Evolutionary conservation across 176 grass and related monocot genomes (phyloP).

Genomic region (Oryza longistaminata): DNA sequence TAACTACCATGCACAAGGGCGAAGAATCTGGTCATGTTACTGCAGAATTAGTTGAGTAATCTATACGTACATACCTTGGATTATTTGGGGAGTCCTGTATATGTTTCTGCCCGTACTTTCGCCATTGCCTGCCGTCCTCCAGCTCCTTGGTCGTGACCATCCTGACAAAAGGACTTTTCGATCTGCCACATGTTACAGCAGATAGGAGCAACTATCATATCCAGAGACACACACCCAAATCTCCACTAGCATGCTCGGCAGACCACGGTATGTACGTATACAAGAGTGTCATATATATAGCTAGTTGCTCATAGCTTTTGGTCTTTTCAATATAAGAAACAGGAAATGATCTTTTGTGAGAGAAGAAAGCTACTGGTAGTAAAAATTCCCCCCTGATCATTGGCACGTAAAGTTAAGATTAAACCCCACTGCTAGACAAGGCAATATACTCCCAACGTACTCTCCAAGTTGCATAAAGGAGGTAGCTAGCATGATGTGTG

Average conservation of each 20-base stretch:
- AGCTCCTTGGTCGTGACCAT: slow-evolving; percentile 24
- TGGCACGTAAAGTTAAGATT: slow-evolving; percentile 21
- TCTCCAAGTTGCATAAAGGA: slow-evolving; percentile 17
- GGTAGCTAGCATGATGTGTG: neutral
- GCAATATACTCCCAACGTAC: neutral
- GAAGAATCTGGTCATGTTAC: neutral
- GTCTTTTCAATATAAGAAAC: neutral
- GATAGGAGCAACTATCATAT: neutral
- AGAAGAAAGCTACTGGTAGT: neutral
- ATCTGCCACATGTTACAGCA: slow-evolving; percentile 44
- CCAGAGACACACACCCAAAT: neutral
- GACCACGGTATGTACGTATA: neutral
- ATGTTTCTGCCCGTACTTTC: slow-evolving; percentile 84
- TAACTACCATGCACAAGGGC: neutral
- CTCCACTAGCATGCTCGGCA: neutral
- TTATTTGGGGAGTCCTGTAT: slow-evolving; percentile 54
- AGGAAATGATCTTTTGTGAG: neutral
- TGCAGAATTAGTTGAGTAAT: neutral
- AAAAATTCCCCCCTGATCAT: slow-evolving; percentile 16
- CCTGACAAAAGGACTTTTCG: slow-evolving; percentile 39
- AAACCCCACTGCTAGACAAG: slow-evolving; percentile 17
- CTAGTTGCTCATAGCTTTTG: slow-evolving; percentile 14
- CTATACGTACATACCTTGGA: slow-evolving; percentile 43
- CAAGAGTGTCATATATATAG: neutral
- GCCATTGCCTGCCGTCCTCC: slow-evolving; percentile 60